Evolutionary conservation across 1,139 yeast species (phyloP).

Genomic region (Citeromyces hawaiiensis): DNA sequence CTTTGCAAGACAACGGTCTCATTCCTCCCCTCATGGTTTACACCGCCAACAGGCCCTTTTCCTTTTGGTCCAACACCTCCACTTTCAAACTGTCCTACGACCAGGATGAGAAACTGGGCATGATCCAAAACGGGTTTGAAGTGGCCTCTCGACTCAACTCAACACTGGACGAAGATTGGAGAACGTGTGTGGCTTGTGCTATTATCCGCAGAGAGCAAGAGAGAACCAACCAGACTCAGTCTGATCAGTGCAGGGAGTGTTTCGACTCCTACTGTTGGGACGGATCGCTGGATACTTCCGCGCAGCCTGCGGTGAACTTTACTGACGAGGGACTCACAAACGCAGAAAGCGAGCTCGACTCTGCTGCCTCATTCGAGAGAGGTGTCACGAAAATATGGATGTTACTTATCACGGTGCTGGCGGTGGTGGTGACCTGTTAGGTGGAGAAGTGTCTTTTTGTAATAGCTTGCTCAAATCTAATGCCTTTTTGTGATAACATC

Average conservation of each 20-base stretch:
- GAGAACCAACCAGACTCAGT: constrained; percentile 45
- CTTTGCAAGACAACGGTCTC: constrained; percentile 21
- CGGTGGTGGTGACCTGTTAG: no score
- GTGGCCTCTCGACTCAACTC: constrained; percentile 59
- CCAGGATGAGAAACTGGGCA: constrained; percentile 33
- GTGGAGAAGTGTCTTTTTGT: no score
- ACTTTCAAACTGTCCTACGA: constrained; percentile 44
- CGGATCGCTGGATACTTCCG: constrained; percentile 11
- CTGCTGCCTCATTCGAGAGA: no score
- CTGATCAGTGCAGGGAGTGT: constrained; percentile 65
- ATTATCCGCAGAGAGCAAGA: constrained; percentile 74
- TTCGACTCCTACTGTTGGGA: constrained; percentile 77
- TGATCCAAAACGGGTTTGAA: constrained; percentile 75
- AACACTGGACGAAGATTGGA: constrained; percentile 64
- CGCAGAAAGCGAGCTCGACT: constrained; percentile 10
- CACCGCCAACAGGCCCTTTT: constrained; percentile 42
- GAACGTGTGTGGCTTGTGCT: constrained; percentile 81
- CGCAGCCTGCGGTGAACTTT: constrained; percentile 21
- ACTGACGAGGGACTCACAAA: constrained; percentile 32
- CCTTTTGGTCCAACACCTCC: constrained; percentile 38
- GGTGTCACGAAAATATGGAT: no score
- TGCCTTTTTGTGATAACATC: no score
- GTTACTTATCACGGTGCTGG: no score
- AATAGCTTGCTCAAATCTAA: no score
- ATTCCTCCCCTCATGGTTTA: constrained; percentile 70